Base-by-base conservation (phyloP, 768 basidiomycete genomes). In the Psilocybe sp. region DNA sequence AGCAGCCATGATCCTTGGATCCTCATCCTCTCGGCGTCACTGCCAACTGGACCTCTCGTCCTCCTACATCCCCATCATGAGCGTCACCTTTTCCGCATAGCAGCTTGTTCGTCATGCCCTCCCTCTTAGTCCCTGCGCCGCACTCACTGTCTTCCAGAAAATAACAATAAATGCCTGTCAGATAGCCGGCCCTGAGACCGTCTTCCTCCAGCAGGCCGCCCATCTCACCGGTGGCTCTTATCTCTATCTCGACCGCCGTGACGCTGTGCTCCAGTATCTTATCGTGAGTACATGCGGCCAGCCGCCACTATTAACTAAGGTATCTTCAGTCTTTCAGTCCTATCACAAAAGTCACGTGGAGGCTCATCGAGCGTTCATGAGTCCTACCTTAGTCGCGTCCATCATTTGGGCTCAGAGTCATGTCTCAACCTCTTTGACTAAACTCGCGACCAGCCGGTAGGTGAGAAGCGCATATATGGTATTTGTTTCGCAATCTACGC, bases 51-150 rank as follows among this genome's bases (percentile, higher is more conserved):
- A 96, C 69, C 77, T 87, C 23, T 87, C 90, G 8, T 79, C 85
- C 7, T 92, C 94, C 9, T 99, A 99, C 68, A 96, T 98, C 43
- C 92, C 96, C 19, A 85, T 98, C 64, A 99, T 99, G 97, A 98
- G 98, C 65, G 87, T 94, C 47, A 98, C 98, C 43, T 99, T 99
- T 70, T 94, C 95, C 14, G 97, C 97, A 4, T 97, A 99, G 68
- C 98, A 99, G 73, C 76, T 93, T 57, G 96, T 91, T 54, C 58
- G 86, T 68, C 49, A 45, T 19, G 40, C 45, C n/a, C n/a, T 51
- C 44, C 16, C 49, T 53, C 38, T 46, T 18, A n/a, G n/a, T n/a
- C n/a, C n/a, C 36, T 35, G 44, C 46, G 15, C 33, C 42, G 40
- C 40, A 44, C 56, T 41, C 52, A 50, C 47, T 32, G 37, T 23